A percentile compares a stretch with the other conserved stretches of the same genome.
These are phyloP conservation scores for Lodderomyces margitis DNA, from an alignment of 1,139 yeast species.

Conservation along the genomic window DNA sequence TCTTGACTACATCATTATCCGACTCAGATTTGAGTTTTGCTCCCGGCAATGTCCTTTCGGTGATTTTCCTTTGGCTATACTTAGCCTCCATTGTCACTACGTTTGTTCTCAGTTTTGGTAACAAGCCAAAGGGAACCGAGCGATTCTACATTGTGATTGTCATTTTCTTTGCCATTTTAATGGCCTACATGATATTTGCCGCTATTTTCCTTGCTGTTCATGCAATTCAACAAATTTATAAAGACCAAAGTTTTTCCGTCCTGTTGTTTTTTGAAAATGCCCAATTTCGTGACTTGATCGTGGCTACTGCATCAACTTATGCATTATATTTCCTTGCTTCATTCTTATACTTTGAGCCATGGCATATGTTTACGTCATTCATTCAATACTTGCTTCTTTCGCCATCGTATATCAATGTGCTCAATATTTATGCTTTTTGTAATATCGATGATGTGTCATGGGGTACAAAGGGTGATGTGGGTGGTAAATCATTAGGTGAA, in stretches of 20 bases:
- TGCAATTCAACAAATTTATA: slow-evolving; percentile 37
- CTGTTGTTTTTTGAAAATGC: slow-evolving; percentile 40
- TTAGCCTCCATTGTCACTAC: slow-evolving; percentile 86
- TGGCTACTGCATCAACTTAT: slow-evolving; percentile 47
- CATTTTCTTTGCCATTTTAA: slow-evolving; percentile 82
- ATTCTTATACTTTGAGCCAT: slow-evolving; percentile 48
- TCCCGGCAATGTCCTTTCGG: slow-evolving; percentile 77
- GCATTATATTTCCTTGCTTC: slow-evolving; percentile 47
- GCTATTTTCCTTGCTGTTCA: slow-evolving; percentile 50
- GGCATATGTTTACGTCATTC: slow-evolving; percentile 53
- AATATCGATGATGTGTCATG: slow-evolving; percentile 51
- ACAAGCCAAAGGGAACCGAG: slow-evolving; percentile 90
- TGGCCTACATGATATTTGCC: slow-evolving; percentile 85
- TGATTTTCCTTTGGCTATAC: slow-evolving; percentile 85
- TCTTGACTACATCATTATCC: slow-evolving; percentile 68
- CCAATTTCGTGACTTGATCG: slow-evolving; percentile 47
- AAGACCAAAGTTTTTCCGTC: slow-evolving; percentile 31
- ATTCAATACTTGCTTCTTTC: slow-evolving; percentile 45
- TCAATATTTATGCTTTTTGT: slow-evolving; percentile 50
- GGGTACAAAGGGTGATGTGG: slow-evolving; percentile 52
- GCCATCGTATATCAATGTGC: slow-evolving; percentile 48
- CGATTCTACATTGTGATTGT: slow-evolving; percentile 80
- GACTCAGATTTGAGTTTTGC: slow-evolving; percentile 46
- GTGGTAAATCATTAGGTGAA: slow-evolving; percentile 46
- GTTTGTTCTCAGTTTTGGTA: slow-evolving; percentile 89